These are phyloP conservation scores for Ophiobolus disseminans DNA, from an alignment of 2,329 filamentous ascomycete species.

Conservation along the genomic window DNA sequence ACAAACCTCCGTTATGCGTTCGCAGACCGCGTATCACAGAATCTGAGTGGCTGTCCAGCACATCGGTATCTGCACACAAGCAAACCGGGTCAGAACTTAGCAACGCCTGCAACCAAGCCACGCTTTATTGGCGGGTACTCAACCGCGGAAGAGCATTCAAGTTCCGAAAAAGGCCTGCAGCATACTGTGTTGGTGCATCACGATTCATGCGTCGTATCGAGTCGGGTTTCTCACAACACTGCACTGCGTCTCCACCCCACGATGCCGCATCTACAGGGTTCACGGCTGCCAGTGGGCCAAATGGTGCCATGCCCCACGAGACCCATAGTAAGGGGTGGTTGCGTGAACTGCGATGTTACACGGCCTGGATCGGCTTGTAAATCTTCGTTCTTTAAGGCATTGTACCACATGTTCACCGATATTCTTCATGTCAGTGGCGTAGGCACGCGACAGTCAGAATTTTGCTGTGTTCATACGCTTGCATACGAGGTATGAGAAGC, in stretches of 20 bases:
- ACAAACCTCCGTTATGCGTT: neutral
- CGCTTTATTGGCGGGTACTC: too few relatives aligned
- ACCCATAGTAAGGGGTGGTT: neutral
- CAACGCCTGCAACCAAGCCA: too few relatives aligned
- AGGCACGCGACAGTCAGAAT: neutral
- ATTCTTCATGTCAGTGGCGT: too few relatives aligned
- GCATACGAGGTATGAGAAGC: neutral
- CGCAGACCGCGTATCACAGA: neutral
- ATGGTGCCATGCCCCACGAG: neutral
- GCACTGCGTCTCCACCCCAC: neutral
- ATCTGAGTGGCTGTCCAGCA: neutral
- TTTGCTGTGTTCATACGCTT: neutral
- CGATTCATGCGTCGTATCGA: too few relatives aligned
- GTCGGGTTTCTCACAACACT: too few relatives aligned
- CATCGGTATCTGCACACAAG: neutral
- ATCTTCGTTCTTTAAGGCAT: too few relatives aligned
- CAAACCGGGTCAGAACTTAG: too few relatives aligned
- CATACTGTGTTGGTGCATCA: too few relatives aligned
- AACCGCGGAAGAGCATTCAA: too few relatives aligned
- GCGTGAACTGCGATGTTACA: neutral
- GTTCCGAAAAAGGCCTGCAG: too few relatives aligned
- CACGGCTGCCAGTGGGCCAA: constrained; percentile 2
- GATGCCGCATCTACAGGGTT: too few relatives aligned
- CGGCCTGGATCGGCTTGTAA: neutral
- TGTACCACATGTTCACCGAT: too few relatives aligned